These are phyloP conservation scores for Vicia sativa DNA, from an alignment of 306 rosid species.

Conservation along the genomic window DNA sequence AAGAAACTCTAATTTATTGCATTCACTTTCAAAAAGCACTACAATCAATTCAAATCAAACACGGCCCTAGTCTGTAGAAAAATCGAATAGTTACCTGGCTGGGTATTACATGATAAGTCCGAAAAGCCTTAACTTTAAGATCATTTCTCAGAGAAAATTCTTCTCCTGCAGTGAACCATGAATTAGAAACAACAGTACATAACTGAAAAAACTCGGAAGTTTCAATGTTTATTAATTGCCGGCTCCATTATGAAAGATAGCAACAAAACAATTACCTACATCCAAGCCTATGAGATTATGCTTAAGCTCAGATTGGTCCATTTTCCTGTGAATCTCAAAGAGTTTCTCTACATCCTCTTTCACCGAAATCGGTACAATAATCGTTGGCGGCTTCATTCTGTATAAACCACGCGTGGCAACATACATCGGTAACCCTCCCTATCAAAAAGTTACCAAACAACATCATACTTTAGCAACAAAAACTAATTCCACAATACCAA, in stretches of 20 bases:
- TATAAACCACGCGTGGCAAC: slow-evolving; percentile 92
- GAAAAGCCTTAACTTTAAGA: slow-evolving; percentile 83
- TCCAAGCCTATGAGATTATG: slow-evolving; percentile 82
- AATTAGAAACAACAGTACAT: slow-evolving; percentile 18
- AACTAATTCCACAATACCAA: slow-evolving; percentile 2
- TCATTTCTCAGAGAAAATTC: slow-evolving; percentile 70
- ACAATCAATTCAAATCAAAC: slow-evolving; percentile 17
- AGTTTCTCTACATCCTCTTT: slow-evolving; percentile 80
- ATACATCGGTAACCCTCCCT: slow-evolving; percentile 97
- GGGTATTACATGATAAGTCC: slow-evolving; percentile 83
- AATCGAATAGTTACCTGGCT: slow-evolving; percentile 66
- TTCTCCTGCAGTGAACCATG: slow-evolving; percentile 62
- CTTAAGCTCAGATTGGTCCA: slow-evolving; percentile 87
- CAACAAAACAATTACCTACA: slow-evolving; percentile 60
- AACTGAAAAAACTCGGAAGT: background rate
- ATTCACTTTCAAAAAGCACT: slow-evolving; percentile 1
- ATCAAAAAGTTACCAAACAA: slow-evolving; percentile 11
- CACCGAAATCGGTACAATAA: slow-evolving; percentile 71
- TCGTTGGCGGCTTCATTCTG: slow-evolving; percentile 85
- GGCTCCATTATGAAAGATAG: slow-evolving; percentile 32
- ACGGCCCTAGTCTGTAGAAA: slow-evolving; percentile 10
- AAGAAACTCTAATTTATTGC: slow-evolving; percentile 18
- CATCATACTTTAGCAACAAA: slow-evolving; percentile 20
- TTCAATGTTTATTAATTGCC: slow-evolving; percentile 29
- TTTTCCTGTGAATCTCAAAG: slow-evolving; percentile 77